Percentiles rank a stretch among this genome's conserved stretches.
phyloP scores from a whole-genome alignment of 139 green algal genomes.

The Chlorella vulgaris region DNA sequence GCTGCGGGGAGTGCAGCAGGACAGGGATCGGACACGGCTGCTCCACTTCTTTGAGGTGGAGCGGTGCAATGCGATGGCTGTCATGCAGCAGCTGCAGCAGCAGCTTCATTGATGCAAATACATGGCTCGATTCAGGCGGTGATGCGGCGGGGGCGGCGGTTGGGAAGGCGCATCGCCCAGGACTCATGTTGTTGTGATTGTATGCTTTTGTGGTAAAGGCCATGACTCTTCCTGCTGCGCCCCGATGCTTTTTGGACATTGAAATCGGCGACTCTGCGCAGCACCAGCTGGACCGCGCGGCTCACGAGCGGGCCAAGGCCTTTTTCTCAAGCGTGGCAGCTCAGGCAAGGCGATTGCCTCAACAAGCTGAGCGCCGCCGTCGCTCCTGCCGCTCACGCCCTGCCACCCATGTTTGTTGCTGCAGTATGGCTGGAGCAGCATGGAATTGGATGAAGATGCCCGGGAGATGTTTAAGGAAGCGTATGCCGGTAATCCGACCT shows the following conservation, averaged over 20 bases:
- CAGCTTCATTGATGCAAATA: not conserved
- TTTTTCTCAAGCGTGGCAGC: slow-evolving; percentile 29
- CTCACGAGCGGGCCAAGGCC: slow-evolving; percentile 40
- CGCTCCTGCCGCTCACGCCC: no score
- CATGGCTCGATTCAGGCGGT: not conserved
- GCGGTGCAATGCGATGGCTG: not conserved
- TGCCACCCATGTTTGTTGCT: no score
- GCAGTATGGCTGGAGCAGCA: slow-evolving; percentile 62
- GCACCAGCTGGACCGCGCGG: slow-evolving; percentile 29
- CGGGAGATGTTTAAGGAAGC: slow-evolving; percentile 48
- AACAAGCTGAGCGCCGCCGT: not conserved
- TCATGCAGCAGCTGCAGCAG: slow-evolving; percentile 19
- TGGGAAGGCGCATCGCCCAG: not conserved
- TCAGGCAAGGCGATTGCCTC: slow-evolving; percentile 36
- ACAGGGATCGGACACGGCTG: not conserved
- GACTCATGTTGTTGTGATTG: no score
- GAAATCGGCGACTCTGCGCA: slow-evolving; percentile 59
- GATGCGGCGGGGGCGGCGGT: not conserved
- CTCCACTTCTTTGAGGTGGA: slow-evolving; percentile 15
- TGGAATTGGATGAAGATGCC: slow-evolving; percentile 54
- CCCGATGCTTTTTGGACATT: slow-evolving; percentile 60
- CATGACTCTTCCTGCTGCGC: not conserved
- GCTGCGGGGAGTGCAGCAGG: not conserved
- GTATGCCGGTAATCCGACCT: slow-evolving; percentile 56
- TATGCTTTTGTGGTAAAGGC: not conserved